Evolutionary conservation across 441 rosid genomes (phyloP).

Genomic region (Eutrema salsugineum): DNA sequence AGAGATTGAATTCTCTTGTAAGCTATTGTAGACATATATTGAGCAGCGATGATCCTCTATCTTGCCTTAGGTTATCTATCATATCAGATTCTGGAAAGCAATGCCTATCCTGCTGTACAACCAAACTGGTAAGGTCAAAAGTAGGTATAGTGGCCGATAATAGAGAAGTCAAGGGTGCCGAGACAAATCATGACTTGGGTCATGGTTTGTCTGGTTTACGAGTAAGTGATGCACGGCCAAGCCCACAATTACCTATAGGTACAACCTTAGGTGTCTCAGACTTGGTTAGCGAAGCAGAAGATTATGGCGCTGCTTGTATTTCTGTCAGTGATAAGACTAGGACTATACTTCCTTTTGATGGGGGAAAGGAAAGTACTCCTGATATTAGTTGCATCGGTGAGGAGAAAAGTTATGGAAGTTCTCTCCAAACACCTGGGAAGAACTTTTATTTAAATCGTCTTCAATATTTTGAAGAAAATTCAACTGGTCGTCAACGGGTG

Average conservation of each 20-base stretch:
- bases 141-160: slow-evolving; percentile 11
- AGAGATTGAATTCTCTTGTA: slow-evolving; percentile 42
- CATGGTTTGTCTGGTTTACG: slow-evolving; percentile 19
- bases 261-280: slow-evolving; percentile 19
- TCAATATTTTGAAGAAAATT: slow-evolving; percentile 40
- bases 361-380: slow-evolving; percentile 21
- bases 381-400: slow-evolving; percentile 2
- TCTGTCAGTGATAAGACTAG: slow-evolving; percentile 22
- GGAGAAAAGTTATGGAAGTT: slow-evolving; percentile 17
- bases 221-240: slow-evolving; percentile 19
- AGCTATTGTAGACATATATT: slow-evolving; percentile 54
- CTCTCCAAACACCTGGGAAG: slow-evolving; percentile 51
- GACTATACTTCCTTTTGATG: slow-evolving; percentile 16
- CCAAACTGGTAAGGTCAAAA: slow-evolving; percentile 22
- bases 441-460: slow-evolving; percentile 78
- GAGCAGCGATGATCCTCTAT: slow-evolving; percentile 55
- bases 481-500: slow-evolving; percentile 35
- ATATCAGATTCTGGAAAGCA: slow-evolving; percentile 33
- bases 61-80: slow-evolving; percentile 40
- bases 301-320: slow-evolving; percentile 19
- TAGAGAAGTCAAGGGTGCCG: slow-evolving; percentile 26
- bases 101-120: slow-evolving; percentile 11
- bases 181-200: slow-evolving; percentile 24
- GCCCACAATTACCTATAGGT: neutral
- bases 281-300: slow-evolving; percentile 4